Evolutionary conservation across 257 asterid genomes (phyloP).

Genomic region (Gentiana straminea): DNA sequence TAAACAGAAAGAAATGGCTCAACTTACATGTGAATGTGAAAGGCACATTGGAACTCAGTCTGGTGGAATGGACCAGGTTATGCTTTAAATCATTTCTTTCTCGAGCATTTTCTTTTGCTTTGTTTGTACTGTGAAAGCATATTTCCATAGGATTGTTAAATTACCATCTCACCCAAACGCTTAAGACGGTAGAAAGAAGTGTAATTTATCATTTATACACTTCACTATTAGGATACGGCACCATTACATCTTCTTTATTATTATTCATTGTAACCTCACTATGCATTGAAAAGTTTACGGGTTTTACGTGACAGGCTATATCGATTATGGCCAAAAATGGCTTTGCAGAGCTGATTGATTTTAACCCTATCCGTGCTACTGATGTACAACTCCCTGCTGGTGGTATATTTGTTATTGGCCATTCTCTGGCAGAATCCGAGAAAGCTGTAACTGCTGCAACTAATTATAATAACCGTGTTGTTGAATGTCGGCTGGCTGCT

Average conservation of each 20-base stretch:
- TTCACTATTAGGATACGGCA: too few species aligned
- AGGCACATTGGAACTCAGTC: conserved; percentile 96
- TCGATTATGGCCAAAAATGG: conserved; percentile 94
- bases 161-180: too few species aligned
- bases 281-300: background rate
- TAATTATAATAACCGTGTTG: conserved; percentile 88
- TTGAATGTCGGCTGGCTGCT: conserved; percentile 90
- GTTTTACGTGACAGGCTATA: conserved; percentile 53
- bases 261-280: too few species aligned
- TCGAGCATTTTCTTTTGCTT: background rate
- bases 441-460: conserved; percentile 96
- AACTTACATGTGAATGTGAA: conserved; percentile 92
- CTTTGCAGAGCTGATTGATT: conserved; percentile 89
- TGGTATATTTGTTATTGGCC: conserved; percentile 82
- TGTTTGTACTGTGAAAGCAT: background rate
- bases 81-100: conserved; percentile 5
- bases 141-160: too few species aligned
- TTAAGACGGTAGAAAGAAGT: too few species aligned
- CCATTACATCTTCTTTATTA: too few species aligned
- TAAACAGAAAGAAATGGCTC: conserved; percentile 91
- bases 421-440: conserved; percentile 89
- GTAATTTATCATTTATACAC: too few species aligned
- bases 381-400: conserved; percentile 89
- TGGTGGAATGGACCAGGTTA: conserved; percentile 99
- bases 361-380: conserved; percentile 82